Evolutionary conservation across 2,329 filamentous ascomycete genomes (phyloP).

Genomic region (Cyphellophora europaea): DNA sequence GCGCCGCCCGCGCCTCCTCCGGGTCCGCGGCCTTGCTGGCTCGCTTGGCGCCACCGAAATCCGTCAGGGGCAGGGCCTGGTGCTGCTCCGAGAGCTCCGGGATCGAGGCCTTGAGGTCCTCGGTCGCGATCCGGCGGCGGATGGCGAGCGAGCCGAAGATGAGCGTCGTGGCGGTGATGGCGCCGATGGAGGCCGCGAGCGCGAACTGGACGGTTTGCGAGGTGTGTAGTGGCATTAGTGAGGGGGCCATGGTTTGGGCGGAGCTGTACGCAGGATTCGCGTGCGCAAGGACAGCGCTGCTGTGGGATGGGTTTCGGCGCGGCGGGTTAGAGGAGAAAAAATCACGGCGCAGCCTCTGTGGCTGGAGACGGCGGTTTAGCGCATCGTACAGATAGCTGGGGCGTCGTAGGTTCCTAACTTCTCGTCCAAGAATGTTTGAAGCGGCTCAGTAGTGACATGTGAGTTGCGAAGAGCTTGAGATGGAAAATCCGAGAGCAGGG

Average conservation of each 20-base stretch:
- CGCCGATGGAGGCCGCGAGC: constrained; percentile 31
- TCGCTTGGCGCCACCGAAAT: constrained; percentile 32
- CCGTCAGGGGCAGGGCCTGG: constrained; percentile 33
- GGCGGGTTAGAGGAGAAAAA: too few species aligned
- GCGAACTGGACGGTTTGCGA: constrained; percentile 11
- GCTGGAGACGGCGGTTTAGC: too few species aligned
- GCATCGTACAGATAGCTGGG: too few species aligned
- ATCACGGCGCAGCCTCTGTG: too few species aligned
- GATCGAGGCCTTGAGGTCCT: constrained; percentile 53
- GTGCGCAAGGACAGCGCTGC: too few species aligned
- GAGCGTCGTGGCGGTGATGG: constrained; percentile 32
- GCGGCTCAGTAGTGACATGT: too few species aligned
- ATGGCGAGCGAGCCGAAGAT: constrained; percentile 50
- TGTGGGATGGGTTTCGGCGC: too few species aligned
- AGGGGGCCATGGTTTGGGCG: constrained; percentile 10
- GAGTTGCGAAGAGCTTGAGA: too few species aligned
- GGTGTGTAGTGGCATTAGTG: constrained; percentile 13
- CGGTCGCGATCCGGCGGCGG: constrained; percentile 44
- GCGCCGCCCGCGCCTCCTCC: constrained; percentile 50
- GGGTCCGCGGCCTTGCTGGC: constrained; percentile 25
- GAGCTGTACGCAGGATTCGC: too few species aligned
- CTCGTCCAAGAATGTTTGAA: too few species aligned
- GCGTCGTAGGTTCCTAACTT: too few species aligned
- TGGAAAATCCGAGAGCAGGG: too few species aligned
- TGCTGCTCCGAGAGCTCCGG: constrained; percentile 14